phyloP scores from a whole-genome alignment of 176 grass and related monocot genomes.

The Cenchrus americanus region DNA sequence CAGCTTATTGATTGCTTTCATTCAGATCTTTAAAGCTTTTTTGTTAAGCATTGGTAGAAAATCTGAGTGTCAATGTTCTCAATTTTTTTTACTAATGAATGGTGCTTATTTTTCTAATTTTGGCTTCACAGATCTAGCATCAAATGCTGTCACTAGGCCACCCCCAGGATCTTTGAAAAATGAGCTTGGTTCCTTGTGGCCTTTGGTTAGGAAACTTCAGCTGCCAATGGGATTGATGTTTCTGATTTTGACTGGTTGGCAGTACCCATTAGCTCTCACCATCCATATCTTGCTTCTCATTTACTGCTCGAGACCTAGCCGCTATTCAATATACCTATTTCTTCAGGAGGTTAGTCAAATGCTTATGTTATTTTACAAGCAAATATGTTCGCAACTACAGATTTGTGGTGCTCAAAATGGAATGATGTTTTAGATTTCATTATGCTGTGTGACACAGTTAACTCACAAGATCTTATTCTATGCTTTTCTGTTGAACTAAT shows the following conservation, averaged over 20 bases:
- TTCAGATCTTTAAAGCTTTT: not conserved
- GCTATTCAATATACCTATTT: conserved; percentile 81
- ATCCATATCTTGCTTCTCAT: conserved; percentile 77
- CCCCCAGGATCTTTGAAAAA: conserved; percentile 45
- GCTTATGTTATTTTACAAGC: not conserved
- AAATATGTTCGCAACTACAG: not conserved
- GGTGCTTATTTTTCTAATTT: conserved; percentile 12
- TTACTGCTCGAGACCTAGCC: conserved; percentile 74
- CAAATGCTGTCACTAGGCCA: not conserved
- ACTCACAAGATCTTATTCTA: not conserved
- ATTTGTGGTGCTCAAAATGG: conserved; percentile 6
- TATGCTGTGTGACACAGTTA: conserved; percentile 12
- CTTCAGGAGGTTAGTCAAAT: conserved; percentile 75
- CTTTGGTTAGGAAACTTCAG: conserved; percentile 69
- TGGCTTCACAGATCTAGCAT: conserved; percentile 25
- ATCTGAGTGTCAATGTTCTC: not conserved
- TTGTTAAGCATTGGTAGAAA: conserved; percentile 18
- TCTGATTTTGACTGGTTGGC: conserved; percentile 66
- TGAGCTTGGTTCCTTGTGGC: conserved; percentile 51
- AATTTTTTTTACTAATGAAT: conserved; percentile 26
- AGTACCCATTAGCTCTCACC: conserved; percentile 63
- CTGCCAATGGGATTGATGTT: conserved; percentile 68
- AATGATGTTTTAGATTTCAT: conserved; percentile 24
- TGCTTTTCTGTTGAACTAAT: conserved; percentile 27
- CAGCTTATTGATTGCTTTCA: conserved; percentile 1